phyloP scores from a whole-genome alignment of 345 rosid species.

The Syzygium aromaticum region DNA sequence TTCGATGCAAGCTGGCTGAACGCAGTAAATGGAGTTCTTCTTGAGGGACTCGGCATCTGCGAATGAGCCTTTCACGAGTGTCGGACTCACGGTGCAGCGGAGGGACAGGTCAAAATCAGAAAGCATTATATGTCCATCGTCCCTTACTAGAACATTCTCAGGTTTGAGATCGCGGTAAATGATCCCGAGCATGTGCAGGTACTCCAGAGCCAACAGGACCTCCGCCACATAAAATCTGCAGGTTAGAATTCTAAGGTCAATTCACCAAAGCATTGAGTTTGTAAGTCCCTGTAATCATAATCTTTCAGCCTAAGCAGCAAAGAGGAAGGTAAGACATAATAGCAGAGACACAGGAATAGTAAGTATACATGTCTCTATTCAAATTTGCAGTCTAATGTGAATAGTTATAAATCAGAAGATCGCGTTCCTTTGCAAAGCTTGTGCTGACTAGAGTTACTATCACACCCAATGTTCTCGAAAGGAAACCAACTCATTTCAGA shows the following conservation, averaged over 20 bases:
- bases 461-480: neutral
- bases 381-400: neutral
- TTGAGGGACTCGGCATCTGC: conserved; percentile 57
- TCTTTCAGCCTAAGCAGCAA: neutral
- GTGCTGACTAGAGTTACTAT: neutral
- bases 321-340: neutral
- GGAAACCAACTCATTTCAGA: neutral
- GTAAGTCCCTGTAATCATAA: neutral
- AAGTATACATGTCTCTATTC: neutral
- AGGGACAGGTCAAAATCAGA: conserved; percentile 82
- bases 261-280: neutral
- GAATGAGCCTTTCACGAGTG: conserved; percentile 55
- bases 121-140: conserved; percentile 78
- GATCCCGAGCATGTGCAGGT: conserved; percentile 74
- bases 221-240: conserved; percentile 67
- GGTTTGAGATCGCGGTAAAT: conserved; percentile 79
- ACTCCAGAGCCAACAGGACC: conserved; percentile 59
- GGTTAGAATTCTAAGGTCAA: neutral
- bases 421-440: neutral
- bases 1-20: conserved; percentile 74
- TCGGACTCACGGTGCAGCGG: conserved; percentile 76
- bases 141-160: conserved; percentile 67
- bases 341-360: neutral
- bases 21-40: conserved; percentile 62
- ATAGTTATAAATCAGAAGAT: neutral